phyloP scores from a whole-genome alignment of 2,329 filamentous ascomycete species.

The Epicoccum nigrum region DNA sequence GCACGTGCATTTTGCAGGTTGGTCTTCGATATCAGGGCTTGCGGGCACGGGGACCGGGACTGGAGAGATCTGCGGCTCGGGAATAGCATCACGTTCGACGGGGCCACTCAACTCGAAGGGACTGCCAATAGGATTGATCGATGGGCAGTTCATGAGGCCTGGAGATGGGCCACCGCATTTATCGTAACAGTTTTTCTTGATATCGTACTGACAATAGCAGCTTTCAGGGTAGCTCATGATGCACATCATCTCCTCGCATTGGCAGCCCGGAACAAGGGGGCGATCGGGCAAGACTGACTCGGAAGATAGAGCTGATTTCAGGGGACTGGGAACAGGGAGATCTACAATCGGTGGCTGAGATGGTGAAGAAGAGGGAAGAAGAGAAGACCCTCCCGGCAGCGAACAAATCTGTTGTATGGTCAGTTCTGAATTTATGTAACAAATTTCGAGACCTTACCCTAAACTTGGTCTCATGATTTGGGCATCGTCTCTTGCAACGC shows the following conservation, averaged over 20 bases:
- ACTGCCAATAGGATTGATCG: not conserved
- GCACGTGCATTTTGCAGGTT: conserved; percentile 31
- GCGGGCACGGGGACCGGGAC: not conserved
- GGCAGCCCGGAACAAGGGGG: conserved; percentile 12
- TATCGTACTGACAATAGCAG: conserved; percentile 38
- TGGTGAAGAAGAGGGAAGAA: no score
- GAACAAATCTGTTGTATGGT: not conserved
- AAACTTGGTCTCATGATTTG: conserved; percentile 27
- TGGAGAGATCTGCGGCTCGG: conserved; percentile 1
- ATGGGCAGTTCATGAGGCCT: conserved; percentile 19
- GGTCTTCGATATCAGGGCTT: no score
- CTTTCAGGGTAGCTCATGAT: conserved; percentile 32
- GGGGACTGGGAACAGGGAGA: not conserved
- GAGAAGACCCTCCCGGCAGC: not conserved
- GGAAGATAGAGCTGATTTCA: not conserved
- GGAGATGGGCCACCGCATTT: conserved; percentile 37
- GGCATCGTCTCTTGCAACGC: conserved; percentile 31
- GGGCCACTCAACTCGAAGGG: not conserved
- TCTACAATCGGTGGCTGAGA: not conserved
- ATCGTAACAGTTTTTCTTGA: conserved; percentile 30
- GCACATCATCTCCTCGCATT: conserved; percentile 30
- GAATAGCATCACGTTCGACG: conserved; percentile 4
- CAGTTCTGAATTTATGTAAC: not conserved
- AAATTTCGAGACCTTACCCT: conserved; percentile 2
- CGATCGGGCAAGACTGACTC: not conserved